Conservation (phyloP, 2,329 filamentous ascomycete species). For the Allantophomopsis lycopodina region DNA sequence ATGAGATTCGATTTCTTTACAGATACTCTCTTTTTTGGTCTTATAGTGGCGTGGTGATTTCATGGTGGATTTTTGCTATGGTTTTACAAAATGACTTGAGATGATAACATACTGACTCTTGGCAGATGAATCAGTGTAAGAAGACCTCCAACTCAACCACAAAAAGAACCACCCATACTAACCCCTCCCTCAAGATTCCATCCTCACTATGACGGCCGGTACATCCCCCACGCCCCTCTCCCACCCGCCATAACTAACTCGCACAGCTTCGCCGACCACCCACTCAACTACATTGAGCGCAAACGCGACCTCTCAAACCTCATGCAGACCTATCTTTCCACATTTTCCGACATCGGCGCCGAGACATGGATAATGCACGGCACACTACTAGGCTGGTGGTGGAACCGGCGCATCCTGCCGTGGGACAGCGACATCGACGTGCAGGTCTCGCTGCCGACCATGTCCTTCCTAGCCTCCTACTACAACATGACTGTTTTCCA, state of each 20-base stretch:
- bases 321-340: constrained; percentile 60
- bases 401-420: constrained; percentile 62
- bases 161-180: no score
- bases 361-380: constrained; percentile 55
- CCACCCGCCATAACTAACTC: no score
- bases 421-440: constrained; percentile 73
- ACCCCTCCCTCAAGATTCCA: constrained; percentile 15
- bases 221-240: background rate
- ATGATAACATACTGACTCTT: background rate
- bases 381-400: constrained; percentile 79
- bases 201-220: constrained; percentile 23
- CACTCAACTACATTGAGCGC: constrained; percentile 26
- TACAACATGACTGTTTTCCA: constrained; percentile 26
- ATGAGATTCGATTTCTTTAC: no score
- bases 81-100: background rate
- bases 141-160: no score
- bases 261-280: constrained; percentile 21
- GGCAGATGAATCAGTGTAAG: constrained; percentile 10
- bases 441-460: constrained; percentile 34
- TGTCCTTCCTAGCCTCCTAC: constrained; percentile 35
- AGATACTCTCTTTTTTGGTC: no score
- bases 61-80: no score
- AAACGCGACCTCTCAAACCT: constrained; percentile 49
- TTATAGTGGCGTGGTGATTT: no score
- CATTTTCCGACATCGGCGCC: constrained; percentile 42